These are phyloP conservation scores for Magnolia officinalis DNA, from an alignment of 164 flowering plant genomes.

Conservation along the genomic window DNA sequence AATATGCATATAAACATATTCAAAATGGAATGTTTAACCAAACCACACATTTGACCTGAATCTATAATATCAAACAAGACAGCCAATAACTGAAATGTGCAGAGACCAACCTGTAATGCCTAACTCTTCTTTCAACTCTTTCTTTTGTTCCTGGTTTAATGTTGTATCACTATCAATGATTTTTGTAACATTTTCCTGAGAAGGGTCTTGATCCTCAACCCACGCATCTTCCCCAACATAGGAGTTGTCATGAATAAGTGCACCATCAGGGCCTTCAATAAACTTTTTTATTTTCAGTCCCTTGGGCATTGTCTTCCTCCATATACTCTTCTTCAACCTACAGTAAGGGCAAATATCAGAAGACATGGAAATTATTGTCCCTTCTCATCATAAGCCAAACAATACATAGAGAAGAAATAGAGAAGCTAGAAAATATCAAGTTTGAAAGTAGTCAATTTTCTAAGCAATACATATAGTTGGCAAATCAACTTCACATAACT, in stretches of 20 bases:
- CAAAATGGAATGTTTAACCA: too few relatives aligned
- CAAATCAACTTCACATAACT: not conserved
- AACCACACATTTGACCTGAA: not conserved
- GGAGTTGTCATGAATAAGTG: constrained; percentile 64
- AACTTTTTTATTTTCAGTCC: constrained; percentile 85
- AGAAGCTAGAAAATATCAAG: not conserved
- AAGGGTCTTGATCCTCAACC: constrained; percentile 65
- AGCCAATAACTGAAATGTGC: not conserved
- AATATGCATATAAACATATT: too few relatives aligned
- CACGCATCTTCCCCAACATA: constrained; percentile 96
- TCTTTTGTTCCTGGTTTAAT: constrained; percentile 46
- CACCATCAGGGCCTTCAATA: constrained; percentile 74
- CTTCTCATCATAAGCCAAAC: not conserved
- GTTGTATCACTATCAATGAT: constrained; percentile 42
- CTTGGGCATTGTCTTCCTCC: constrained; percentile 92
- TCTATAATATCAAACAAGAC: not conserved
- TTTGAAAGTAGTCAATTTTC: not conserved
- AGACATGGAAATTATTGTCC: not conserved
- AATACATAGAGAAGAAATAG: not conserved
- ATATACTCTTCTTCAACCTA: constrained; percentile 78
- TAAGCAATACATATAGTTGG: not conserved
- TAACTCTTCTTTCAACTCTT: constrained; percentile 47
- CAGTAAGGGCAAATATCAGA: constrained; percentile 5
- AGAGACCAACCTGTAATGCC: constrained; percentile 61
- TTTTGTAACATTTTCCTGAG: constrained; percentile 37